phyloP scores from a whole-genome alignment of 768 basidiomycete species.

The Lentinula aciculospora region DNA sequence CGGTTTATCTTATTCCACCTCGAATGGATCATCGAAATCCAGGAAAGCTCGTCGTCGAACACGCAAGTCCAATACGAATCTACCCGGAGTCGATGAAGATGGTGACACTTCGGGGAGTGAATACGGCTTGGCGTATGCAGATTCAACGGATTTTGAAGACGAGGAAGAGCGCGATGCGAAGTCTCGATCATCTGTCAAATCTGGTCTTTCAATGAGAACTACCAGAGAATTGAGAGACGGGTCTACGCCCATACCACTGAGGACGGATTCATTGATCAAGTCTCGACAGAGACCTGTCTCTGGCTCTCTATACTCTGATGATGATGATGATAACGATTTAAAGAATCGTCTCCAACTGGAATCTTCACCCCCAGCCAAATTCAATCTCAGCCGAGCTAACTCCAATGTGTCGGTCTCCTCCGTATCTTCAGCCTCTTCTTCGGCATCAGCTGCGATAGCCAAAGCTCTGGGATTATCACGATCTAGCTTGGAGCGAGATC shows the following conservation, averaged over 20 bases:
- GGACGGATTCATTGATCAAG: neutral
- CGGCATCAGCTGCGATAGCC: constrained; percentile 29
- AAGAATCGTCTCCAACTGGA: constrained; percentile 15
- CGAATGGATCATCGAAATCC: neutral
- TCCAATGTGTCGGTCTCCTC: constrained; percentile 10
- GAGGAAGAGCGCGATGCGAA: constrained; percentile 17
- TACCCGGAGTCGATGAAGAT: neutral
- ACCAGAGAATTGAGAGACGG: neutral
- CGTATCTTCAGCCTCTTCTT: constrained; percentile 11
- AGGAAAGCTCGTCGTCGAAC: neutral
- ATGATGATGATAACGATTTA: constrained; percentile 23
- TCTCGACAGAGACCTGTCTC: neutral
- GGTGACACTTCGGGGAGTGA: constrained; percentile 18
- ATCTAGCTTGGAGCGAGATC: constrained; percentile 20
- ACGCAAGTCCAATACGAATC: neutral
- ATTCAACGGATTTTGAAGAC: constrained; percentile 40
- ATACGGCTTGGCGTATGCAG: constrained; percentile 43
- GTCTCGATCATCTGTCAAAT: neutral
- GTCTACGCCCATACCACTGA: neutral
- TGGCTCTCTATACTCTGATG: constrained; percentile 5
- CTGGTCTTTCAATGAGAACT: neutral
- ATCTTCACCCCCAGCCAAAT: neutral
- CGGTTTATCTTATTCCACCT: neutral
- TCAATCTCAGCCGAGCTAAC: constrained; percentile 1
- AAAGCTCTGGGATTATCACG: constrained; percentile 39